phyloP scores from a whole-genome alignment of 2,329 filamentous ascomycete species.

The Alternaria ventricosa region DNA sequence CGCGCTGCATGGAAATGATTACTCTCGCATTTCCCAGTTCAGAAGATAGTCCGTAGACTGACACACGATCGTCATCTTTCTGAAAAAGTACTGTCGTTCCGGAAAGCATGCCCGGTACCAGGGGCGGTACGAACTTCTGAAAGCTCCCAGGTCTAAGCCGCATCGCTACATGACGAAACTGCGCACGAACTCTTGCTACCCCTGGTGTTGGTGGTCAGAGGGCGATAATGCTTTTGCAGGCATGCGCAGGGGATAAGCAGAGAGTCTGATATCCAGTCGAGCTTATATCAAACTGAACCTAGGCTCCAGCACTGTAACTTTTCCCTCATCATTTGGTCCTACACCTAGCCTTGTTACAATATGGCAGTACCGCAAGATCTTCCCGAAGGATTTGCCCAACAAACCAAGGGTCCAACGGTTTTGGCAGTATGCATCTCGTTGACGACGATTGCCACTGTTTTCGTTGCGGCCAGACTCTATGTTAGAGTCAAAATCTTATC shows the following conservation, averaged over 20 bases:
- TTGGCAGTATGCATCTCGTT: background rate
- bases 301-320: background rate
- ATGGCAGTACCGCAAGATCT: background rate
- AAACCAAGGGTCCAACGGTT: background rate
- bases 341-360: background rate
- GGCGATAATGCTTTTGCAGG: background rate
- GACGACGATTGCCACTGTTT: background rate
- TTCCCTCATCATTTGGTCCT: background rate
- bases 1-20: background rate
- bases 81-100: background rate
- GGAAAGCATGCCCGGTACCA: background rate
- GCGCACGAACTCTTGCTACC: background rate
- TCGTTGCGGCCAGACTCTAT: background rate
- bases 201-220: background rate
- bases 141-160: background rate
- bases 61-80: background rate
- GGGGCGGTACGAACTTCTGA: background rate
- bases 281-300: background rate
- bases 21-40: background rate
- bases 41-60: background rate
- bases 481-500: background rate
- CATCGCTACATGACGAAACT: background rate
- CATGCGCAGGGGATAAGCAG: background rate
- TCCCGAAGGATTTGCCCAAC: background rate
- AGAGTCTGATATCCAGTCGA: background rate